Base-by-base conservation (phyloP, 2,329 filamentous ascomycete species). In the Penicillium vulpinum region DNA sequence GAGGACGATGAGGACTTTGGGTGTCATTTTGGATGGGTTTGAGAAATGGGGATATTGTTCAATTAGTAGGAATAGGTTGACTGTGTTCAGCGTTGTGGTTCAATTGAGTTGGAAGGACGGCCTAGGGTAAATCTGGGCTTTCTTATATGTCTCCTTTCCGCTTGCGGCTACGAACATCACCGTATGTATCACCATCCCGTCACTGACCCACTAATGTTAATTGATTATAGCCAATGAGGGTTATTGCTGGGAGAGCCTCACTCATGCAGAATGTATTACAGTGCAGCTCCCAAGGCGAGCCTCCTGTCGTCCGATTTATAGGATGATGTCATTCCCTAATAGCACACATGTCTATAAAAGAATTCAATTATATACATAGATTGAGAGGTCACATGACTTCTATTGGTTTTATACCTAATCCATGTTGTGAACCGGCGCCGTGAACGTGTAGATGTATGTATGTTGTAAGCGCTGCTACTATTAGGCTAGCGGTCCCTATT, bases 1-100 rank as follows among this genome's bases (percentile, higher is more conserved):
- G 60, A 91, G 83, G 56, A 91, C 84, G 72, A 90, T 76, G 76
- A 91, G 87, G 62, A 91, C 76, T 72, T 88, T 88, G 38, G 80
- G 80, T 5, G 73, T 57, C 70, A 73, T 72, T 54, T 28, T 67
- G 51, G 41, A 24, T n/a, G 18, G 44, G 28, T 29, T 56, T 54
- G 38, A 2, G 39, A 15, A 36, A 21, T 49, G 3, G 18, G 31
- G 22, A n/a, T 18, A 53, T 33, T 1, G 13, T 9, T 31, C 3
- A 21, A 47, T 46, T 3, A 24, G 40, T 26, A 22, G 18, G 29
- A 29, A 5, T 16, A 9, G 5, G 22, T 26, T 47, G 21, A 22
- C 15, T 26, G 9, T 36, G 24, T 49, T 18, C 1, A 5, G 15
- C 41, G 2, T 13, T 26, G 16, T 11, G 5, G 21, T 13, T 28